Evolutionary conservation across 2,329 filamentous ascomycete species (phyloP), one percentile per base, ranked within the genome.

Genomic region (Samsoniella hepiali): DNA sequence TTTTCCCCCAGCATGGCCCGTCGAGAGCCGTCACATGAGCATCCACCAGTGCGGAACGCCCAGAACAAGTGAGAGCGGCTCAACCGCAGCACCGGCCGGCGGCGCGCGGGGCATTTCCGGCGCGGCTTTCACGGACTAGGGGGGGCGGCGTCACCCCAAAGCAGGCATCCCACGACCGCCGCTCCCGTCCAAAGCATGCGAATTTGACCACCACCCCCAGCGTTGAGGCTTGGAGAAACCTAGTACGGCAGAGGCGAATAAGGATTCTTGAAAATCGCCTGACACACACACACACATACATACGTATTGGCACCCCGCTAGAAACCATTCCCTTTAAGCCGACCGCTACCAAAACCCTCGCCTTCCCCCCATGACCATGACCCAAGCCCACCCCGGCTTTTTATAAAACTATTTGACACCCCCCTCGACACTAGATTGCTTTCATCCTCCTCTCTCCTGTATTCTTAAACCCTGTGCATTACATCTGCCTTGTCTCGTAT

Each of bases 21-120:
- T 59, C 57, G 57, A 59, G 45, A 59, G 45, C 57, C 57, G 57
- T 42, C 56, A 58, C 32, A 47, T 45, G 40, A 38, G 56, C 44
- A 58, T 47, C 42, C 56, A 58, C 58, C 47, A 61, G 58, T 44
- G 58, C 58, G 58, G 58, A 61, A 61, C 36, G 31, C 15, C 31
- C 15, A 31, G 11, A 17, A 22, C 22, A 22, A 22, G 22, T 22
- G 22, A 22, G 15, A 29, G 49, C 58, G 58, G 58, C 47, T 50
- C 45, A 49, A 53, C n/a, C 34, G 58, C 44, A 17, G 58, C 44
- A 17, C 34, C 34, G 53, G 34, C 53, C 29, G 50, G 22, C 31
- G 4, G 29, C 22, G 58, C 58, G 58, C 58, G 58, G 58, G 58
- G 58, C 58, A 44, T 60, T 60, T 60, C 58, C 58, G 58, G 58